Evolutionary conservation across 495 filamentous ascomycete genomes (phyloP), one percentile per base, ranked within the genome.

Genomic region (Neurospora cerealis): DNA sequence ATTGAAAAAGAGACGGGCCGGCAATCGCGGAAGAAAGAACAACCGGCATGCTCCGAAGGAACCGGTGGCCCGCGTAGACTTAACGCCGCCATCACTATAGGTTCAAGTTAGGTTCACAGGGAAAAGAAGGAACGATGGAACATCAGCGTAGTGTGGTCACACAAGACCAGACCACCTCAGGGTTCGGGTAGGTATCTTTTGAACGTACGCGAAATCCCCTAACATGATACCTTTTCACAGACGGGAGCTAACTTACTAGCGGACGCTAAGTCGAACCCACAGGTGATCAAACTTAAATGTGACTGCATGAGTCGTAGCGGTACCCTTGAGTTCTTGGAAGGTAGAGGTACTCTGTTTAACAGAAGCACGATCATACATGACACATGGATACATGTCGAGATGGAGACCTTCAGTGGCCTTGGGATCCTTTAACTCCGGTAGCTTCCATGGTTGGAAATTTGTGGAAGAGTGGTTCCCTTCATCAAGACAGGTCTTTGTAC

Each of bases 131-230:
- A 62, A 34, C 54, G 21, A 62, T 34, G 24, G 24, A 15, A 62
- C 6, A 62, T 8, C 21, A 54, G 21, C 24, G 21, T 34, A 62
- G 11, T 40, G 73, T 75, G 73, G 75, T 78, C 70, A 72, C 73
- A 74, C 69, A 70, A 62, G 62, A 73, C 74, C 71, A 72, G 54
- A 21, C 21, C 37, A 24, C 69, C 9, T 66, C 6, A 66, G 54
- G 54, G 54, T 34, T 34, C 6, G 15, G 15, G 13, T 66, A 66
- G 15, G 54, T 66, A 66, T 36, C 32, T 19, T 66, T 66, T 34
- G 13, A 17, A 19, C 13, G 11, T 34, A 66, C 54, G 28, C 13
- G 9, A 62, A 71, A 36, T 38, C 24, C 17, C 19, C 21, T 34
- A 69, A 41, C 37, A 70, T n/a, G 21, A 13, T 15, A 28, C 21